These are phyloP conservation scores for Biscogniauxia mediterranea DNA, from an alignment of 2,329 filamentous ascomycete species.

Conservation along the genomic window DNA sequence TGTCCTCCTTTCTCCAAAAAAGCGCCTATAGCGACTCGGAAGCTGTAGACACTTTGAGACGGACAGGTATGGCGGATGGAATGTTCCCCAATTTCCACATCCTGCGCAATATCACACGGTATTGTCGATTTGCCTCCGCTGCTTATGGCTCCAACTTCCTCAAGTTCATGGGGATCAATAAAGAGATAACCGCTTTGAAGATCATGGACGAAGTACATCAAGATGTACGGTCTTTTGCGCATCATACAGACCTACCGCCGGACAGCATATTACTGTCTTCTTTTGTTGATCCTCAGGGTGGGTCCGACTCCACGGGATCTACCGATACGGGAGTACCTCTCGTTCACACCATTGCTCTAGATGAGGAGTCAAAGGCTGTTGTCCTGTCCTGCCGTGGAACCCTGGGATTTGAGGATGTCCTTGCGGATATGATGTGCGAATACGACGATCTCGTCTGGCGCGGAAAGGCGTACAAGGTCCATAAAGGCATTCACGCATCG, in stretches of 20 bases:
- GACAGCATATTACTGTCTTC: slow-evolving; percentile 65
- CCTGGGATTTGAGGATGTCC: slow-evolving; percentile 69
- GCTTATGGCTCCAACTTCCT: slow-evolving; percentile 65
- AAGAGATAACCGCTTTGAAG: slow-evolving; percentile 44
- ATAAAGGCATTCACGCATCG: slow-evolving; percentile 73
- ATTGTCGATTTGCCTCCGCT: slow-evolving; percentile 65
- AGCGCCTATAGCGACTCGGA: slow-evolving; percentile 48
- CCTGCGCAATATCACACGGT: slow-evolving; percentile 60
- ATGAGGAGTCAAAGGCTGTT: slow-evolving; percentile 69
- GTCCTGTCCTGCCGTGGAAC: slow-evolving; percentile 73
- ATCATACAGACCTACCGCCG: slow-evolving; percentile 58
- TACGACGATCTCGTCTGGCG: slow-evolving; percentile 66
- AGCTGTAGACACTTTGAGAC: slow-evolving; percentile 47
- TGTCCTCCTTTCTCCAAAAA: slow-evolving; percentile 48
- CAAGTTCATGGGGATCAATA: slow-evolving; percentile 60
- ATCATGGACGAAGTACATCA: slow-evolving; percentile 51
- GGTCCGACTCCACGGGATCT: slow-evolving; percentile 62
- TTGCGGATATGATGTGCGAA: slow-evolving; percentile 73
- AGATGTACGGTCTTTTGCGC: slow-evolving; percentile 62
- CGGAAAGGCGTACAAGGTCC: slow-evolving; percentile 64
- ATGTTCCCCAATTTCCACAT: slow-evolving; percentile 60
- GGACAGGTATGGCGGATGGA: slow-evolving; percentile 54
- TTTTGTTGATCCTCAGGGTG: slow-evolving; percentile 67
- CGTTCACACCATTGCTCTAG: slow-evolving; percentile 70
- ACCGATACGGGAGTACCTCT: slow-evolving; percentile 67